phyloP scores from a whole-genome alignment of 192 early-diverging fungal species.

The Coemansia sp. region DNA sequence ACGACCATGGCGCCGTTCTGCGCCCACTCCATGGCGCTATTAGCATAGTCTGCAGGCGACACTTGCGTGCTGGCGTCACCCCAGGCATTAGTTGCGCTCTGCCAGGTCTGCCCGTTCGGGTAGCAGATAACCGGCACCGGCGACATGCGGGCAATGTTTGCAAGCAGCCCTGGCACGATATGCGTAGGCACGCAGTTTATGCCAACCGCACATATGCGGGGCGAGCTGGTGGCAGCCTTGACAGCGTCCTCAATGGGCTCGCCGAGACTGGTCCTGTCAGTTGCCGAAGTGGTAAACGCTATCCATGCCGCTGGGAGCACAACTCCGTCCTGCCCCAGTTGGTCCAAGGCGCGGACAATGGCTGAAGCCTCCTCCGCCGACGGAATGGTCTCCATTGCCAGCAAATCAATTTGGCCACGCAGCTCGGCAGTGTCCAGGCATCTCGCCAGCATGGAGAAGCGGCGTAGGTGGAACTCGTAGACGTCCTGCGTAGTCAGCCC shows the following conservation, averaged over 20 bases:
- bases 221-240: conserved; percentile 11
- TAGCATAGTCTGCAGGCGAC: conserved; percentile 34
- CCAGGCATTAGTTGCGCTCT: conserved; percentile 35
- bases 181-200: conserved; percentile 59
- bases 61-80: conserved; percentile 3
- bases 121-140: conserved; percentile 52
- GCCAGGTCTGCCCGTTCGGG: conserved; percentile 57
- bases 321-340: conserved; percentile 5
- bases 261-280: conserved; percentile 44
- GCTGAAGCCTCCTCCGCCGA: conserved; percentile 55
- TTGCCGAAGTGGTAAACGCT: conserved; percentile 55
- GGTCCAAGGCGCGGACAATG: conserved; percentile 45
- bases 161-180: conserved; percentile 2
- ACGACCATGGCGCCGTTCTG: conserved; percentile 48
- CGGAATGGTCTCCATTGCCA: conserved; percentile 72
- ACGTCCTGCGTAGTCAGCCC: conserved; percentile 34
- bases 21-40: conserved; percentile 23
- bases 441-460: conserved; percentile 38
- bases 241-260: conserved; percentile 51
- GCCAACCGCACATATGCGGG: conserved; percentile 54
- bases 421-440: conserved; percentile 16
- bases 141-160: neutral
- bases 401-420: conserved; percentile 51
- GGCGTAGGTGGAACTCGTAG: conserved; percentile 55
- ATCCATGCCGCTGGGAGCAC: conserved; percentile 55